Conservation (phyloP, 2,329 filamentous ascomycete species). For the Blumeriella jaapii region DNA sequence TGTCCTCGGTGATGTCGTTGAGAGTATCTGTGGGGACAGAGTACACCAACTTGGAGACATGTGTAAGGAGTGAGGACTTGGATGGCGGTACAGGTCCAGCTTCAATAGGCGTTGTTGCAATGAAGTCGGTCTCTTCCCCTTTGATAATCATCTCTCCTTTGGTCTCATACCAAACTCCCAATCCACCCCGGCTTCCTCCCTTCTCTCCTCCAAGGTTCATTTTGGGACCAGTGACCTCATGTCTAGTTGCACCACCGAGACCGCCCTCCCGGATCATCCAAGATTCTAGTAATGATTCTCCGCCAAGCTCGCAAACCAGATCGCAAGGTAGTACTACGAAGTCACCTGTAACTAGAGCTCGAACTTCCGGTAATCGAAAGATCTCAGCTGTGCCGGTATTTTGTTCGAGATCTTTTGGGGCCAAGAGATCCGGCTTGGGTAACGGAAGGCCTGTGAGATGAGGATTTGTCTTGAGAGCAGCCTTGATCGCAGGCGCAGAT, state of each 20-base stretch:
- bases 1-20: constrained; percentile 69
- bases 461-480: constrained; percentile 66
- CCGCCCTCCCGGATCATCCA: constrained; percentile 83
- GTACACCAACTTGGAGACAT: constrained; percentile 70
- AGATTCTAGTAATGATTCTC: constrained; percentile 70
- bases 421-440: constrained; percentile 63
- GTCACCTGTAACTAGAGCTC: constrained; percentile 66
- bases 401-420: constrained; percentile 64
- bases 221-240: constrained; percentile 31
- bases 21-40: constrained; percentile 82
- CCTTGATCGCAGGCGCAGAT: constrained; percentile 53
- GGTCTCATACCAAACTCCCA: constrained; percentile 87
- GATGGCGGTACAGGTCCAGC: constrained; percentile 44
- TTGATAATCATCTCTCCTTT: constrained; percentile 68
- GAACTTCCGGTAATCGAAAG: constrained; percentile 72
- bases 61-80: constrained; percentile 51
- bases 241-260: constrained; percentile 46
- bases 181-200: constrained; percentile 58
- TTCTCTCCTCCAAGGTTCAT: constrained; percentile 42
- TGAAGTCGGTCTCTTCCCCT: constrained; percentile 85
- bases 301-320: constrained; percentile 78
- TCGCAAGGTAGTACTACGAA: constrained; percentile 91
- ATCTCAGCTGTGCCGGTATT: constrained; percentile 86
- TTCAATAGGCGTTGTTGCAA: constrained; percentile 62
- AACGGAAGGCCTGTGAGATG: constrained; percentile 62